These are phyloP conservation scores for Funneliformis mosseae DNA, from an alignment of 192 early-diverging fungal species.

Conservation along the genomic window DNA sequence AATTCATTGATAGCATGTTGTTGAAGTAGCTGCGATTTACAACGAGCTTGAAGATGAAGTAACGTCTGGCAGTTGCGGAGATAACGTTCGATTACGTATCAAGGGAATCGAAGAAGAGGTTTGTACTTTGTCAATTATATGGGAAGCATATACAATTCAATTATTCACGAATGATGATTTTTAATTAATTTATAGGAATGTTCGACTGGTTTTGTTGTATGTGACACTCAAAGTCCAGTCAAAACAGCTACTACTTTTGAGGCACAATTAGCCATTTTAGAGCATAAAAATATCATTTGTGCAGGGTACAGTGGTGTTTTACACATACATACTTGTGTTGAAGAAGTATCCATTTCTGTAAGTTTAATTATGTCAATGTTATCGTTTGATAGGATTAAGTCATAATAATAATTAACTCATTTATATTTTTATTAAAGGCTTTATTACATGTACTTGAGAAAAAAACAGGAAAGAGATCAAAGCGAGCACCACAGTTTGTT, in stretches of 20 bases:
- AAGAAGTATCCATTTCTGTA: conserved; percentile 83
- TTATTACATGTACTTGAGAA: conserved; percentile 93
- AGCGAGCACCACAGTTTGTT: conserved; percentile 88
- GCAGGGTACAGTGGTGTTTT: conserved; percentile 94
- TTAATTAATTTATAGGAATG: conserved; percentile 59
- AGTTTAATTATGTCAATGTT: conserved; percentile 3
- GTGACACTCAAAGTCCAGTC: conserved; percentile 75
- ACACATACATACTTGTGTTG: conserved; percentile 85
- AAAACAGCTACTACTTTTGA: conserved; percentile 80
- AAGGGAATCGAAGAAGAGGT: conserved; percentile 93
- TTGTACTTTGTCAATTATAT: conserved; percentile 5
- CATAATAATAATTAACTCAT: conserved; percentile 25
- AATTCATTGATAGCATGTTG: conserved; percentile 15
- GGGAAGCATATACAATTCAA: not conserved
- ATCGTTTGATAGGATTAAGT: conserved; percentile 2
- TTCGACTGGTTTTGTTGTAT: conserved; percentile 85
- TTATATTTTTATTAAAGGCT: conserved; percentile 42
- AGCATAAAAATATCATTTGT: conserved; percentile 94
- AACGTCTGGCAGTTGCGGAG: conserved; percentile 75
- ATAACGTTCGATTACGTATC: conserved; percentile 91
- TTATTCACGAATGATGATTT: not conserved
- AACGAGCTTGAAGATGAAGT: conserved; percentile 84
- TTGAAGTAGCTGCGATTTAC: conserved; percentile 83
- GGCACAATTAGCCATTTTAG: conserved; percentile 87
- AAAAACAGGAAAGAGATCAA: conserved; percentile 88